Evolutionary conservation across 1,139 yeast genomes (phyloP), one percentile per base, ranked within the genome.

Genomic region (Blastobotrys apis): DNA sequence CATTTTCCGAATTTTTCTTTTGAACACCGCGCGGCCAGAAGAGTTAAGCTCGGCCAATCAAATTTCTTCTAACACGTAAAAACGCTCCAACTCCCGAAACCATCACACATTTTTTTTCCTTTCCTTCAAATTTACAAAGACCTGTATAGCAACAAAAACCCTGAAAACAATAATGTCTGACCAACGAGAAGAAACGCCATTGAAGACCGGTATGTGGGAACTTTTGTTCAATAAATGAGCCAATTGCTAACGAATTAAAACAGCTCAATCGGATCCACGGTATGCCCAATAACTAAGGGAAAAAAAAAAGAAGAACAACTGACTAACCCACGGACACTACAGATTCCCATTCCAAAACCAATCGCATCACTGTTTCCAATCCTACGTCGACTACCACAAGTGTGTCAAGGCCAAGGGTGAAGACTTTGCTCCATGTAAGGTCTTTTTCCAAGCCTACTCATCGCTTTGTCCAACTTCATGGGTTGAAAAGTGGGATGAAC

Each of bases 331-430:
- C 27, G 5, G 5, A 26, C 25, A 12, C 13, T 3, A 4, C 23
- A 34, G 49, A 38, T 58, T 55, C 81, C 97, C 98, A 59, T 81
- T 86, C 77, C 90, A 81, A 70, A 92, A 90, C 80, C 98, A 90
- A 73, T 84, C 96, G 63, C 88, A 84, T 75, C 96, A 90, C 77
- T 90, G 98, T 78, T 94, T 94, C 80, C 97, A 90, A 75, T 78
- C 94, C 57, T 92, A 90, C 75, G 87, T 92, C 63, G 98, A 92
- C 72, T 92, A 90, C 81, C 92, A 85, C 83, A 90, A 88, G 73
- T 92, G 98, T 75, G 80, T 92, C 67, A 84, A 81, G 64, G 88
- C 90, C 58, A 90, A 90, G 75, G 98, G 98, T 65, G 97, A 92
- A 73, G 97, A 90, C 54, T 92, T 92, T 65, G 96, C 90, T 63